Conservation (phyloP, 805 yeast species). For the Candida bentonensis region DNA sequence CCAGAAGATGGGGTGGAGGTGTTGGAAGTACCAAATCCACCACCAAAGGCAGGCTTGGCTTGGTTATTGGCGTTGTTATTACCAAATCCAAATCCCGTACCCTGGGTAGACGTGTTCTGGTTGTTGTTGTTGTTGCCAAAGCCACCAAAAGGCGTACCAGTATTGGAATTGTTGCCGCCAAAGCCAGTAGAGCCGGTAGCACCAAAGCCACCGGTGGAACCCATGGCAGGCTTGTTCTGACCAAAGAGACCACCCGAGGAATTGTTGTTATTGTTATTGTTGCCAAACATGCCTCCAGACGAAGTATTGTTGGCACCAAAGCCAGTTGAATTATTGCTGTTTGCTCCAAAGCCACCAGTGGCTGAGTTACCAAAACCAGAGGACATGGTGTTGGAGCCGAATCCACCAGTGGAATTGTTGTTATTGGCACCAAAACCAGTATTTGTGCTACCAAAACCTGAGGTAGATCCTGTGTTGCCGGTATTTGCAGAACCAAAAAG, state of each 20-base stretch:
- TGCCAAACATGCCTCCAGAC: conserved; percentile 20
- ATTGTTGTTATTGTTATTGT: conserved; percentile 8
- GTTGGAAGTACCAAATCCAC: conserved; percentile 12
- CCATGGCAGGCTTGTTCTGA: conserved; percentile 6
- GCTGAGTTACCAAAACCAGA: conserved; percentile 3
- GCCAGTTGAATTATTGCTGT: conserved; percentile 15
- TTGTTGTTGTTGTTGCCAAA: conserved; percentile 6
- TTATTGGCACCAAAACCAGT: conserved; percentile 31
- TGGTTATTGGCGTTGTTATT: conserved; percentile 5
- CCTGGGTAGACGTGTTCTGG: conserved; percentile 1
- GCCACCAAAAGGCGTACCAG: conserved; percentile 8
- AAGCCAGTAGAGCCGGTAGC: conserved; percentile 14
- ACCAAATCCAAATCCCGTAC: conserved; percentile 7
- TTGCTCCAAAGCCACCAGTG: conserved; percentile 6
- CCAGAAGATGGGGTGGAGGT: conserved; percentile 11
- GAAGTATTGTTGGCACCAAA: conserved; percentile 27
- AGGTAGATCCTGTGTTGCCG: conserved; percentile 15
- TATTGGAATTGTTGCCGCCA: conserved; percentile 13
- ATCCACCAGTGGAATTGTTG: conserved; percentile 19
- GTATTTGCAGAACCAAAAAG: conserved; percentile 14
- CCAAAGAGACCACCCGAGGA: conserved; percentile 14
- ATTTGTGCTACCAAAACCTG: conserved; percentile 18
- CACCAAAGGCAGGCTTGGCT: conserved; percentile 11
- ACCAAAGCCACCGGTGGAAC: conserved; percentile 8
- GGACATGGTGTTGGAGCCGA: conserved; percentile 21